phyloP scores from a whole-genome alignment of 2,329 filamentous ascomycete genomes.

The Hymenoscyphus linearis region DNA sequence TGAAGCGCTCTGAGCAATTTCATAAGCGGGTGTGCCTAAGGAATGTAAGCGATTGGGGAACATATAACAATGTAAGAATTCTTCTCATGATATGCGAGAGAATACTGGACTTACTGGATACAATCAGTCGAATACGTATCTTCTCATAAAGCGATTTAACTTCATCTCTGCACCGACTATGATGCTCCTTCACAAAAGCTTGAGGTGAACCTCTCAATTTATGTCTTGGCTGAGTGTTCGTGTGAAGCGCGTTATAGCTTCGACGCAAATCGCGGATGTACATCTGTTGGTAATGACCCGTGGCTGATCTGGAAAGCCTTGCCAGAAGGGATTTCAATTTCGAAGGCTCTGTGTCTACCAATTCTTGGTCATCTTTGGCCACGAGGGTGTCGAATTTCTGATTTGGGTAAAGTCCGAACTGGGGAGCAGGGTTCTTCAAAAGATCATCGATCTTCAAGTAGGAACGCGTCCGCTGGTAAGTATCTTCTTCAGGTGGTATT shows the following conservation, averaged over 20 bases:
- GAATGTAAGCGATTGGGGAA: too few species aligned
- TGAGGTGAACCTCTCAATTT: neutral
- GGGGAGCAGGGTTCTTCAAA: neutral
- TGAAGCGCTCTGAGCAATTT: slow-evolving; percentile 20
- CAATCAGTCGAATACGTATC: neutral
- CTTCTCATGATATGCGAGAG: neutral
- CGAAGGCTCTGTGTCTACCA: neutral
- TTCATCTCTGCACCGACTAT: neutral
- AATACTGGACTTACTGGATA: neutral
- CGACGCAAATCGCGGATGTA: neutral
- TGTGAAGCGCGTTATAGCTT: neutral
- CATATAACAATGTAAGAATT: neutral
- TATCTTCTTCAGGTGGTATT: neutral
- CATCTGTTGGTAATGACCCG: neutral
- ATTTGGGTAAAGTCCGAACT: neutral
- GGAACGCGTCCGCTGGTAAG: neutral
- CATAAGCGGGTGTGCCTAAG: neutral
- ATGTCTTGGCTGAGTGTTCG: neutral
- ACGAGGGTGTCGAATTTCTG: neutral
- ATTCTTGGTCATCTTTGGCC: neutral
- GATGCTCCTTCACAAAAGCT: neutral
- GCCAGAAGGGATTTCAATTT: neutral
- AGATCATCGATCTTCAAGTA: neutral
- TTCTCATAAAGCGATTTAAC: neutral
- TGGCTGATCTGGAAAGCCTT: neutral